Percentiles rank a stretch among this genome's conserved stretches.
These are phyloP conservation scores for Trifolium dubium DNA, from an alignment of 306 rosid species.

Conservation along the genomic window DNA sequence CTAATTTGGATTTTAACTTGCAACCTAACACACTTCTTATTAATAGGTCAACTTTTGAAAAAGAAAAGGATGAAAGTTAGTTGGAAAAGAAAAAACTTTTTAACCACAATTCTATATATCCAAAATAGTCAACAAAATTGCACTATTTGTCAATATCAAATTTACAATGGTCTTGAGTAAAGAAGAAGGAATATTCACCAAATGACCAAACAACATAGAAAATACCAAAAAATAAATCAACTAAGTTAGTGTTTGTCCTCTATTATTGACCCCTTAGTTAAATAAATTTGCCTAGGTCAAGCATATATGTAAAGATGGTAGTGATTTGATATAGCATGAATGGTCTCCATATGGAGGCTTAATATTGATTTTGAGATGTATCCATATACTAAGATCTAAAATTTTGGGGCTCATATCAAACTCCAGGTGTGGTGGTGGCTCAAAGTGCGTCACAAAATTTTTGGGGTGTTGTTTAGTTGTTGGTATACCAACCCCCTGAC, in stretches of 20 bases:
- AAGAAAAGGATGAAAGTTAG: neutral
- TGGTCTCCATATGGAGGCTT: constrained; percentile 72
- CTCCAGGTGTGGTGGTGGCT: too few species aligned
- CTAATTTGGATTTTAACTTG: neutral
- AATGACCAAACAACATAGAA: neutral
- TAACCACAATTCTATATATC: neutral
- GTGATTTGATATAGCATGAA: constrained; percentile 38
- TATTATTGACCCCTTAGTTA: neutral
- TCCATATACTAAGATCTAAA: constrained; percentile 22
- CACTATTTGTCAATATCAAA: neutral
- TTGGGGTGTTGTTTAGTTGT: too few species aligned
- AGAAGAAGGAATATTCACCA: constrained; percentile 14
- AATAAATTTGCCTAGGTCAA: constrained; percentile 38
- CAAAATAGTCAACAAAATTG: neutral
- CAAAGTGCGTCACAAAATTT: too few species aligned
- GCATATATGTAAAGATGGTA: constrained; percentile 41
- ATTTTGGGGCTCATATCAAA: too few species aligned
- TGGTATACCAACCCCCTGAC: too few species aligned
- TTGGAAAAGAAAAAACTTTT: neutral
- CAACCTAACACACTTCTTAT: neutral
- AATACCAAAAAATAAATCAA: neutral
- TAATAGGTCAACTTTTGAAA: neutral
- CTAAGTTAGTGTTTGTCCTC: constrained; percentile 38
- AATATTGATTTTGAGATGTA: constrained; percentile 34
- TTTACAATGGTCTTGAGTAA: constrained; percentile 1